Evolutionary conservation across 1,284 basidiomycete genomes (phyloP).

Genomic region (Mycena citricolor): DNA sequence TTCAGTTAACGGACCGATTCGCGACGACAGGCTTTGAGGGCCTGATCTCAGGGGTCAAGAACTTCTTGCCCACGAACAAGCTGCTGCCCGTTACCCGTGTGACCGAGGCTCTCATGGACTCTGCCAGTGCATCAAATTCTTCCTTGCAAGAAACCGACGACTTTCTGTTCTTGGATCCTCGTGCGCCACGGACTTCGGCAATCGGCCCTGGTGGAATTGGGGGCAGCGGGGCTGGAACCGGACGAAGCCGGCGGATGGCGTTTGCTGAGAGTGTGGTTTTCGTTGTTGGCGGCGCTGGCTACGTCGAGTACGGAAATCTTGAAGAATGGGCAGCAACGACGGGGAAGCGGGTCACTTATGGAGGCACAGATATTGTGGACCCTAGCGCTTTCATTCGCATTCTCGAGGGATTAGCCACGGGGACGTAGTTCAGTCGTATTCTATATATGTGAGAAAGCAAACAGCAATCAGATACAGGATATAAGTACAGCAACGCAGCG

Average conservation of each 20-base stretch:
- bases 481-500: no score
- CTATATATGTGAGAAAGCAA: no score
- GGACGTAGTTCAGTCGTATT: no score
- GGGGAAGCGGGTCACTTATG: constrained; percentile 89
- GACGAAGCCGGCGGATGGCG: constrained; percentile 68
- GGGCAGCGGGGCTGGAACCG: constrained; percentile 37
- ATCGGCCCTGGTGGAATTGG: constrained; percentile 50
- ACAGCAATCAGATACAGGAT: no score
- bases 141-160: constrained; percentile 97
- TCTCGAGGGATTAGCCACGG: constrained; percentile 57
- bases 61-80: constrained; percentile 96
- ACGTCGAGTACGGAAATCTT: constrained; percentile 97
- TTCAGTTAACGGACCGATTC: constrained; percentile 84
- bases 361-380: constrained; percentile 93
- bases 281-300: constrained; percentile 94
- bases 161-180: constrained; percentile 92
- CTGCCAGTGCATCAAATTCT: constrained; percentile 86
- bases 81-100: constrained; percentile 91
- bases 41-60: constrained; percentile 96
- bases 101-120: constrained; percentile 97
- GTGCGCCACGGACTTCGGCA: constrained; percentile 62
- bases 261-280: constrained; percentile 92
- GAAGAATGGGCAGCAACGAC: constrained; percentile 85
- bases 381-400: constrained; percentile 82
- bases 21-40: constrained; percentile 96